Percentiles rank a stretch among this genome's conserved stretches.
Conservation (phyloP, 225 moss, liverwort and hornwort genomes). For the Asterella californica region DNA sequence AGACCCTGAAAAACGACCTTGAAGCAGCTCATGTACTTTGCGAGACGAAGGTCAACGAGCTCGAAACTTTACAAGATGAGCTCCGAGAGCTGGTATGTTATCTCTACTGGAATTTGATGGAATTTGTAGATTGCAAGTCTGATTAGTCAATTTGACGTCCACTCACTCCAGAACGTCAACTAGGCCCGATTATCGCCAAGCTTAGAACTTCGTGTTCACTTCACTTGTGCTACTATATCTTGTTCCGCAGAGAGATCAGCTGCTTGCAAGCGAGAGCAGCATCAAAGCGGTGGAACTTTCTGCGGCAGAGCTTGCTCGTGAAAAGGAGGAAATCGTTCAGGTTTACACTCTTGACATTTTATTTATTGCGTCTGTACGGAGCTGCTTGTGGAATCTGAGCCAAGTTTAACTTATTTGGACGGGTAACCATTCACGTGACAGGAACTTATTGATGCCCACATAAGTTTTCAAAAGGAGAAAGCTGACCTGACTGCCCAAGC, state of each 20-base stretch:
- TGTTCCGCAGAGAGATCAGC: slow-evolving; percentile 41
- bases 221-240: background rate
- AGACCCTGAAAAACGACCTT: slow-evolving; percentile 42
- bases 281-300: slow-evolving; percentile 21
- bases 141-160: background rate
- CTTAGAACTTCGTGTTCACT: background rate
- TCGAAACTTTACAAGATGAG: slow-evolving; percentile 55
- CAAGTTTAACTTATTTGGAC: background rate
- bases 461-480: slow-evolving; percentile 69
- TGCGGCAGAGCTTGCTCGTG: slow-evolving; percentile 39
- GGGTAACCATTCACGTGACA: slow-evolving; percentile 27
- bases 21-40: slow-evolving; percentile 48
- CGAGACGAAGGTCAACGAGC: slow-evolving; percentile 32
- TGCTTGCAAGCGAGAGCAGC: slow-evolving; percentile 22
- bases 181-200: background rate
- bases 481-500: slow-evolving; percentile 48
- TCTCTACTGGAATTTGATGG: background rate
- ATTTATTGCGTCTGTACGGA: background rate
- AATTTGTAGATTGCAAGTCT: background rate
- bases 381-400: too few relatives aligned
- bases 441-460: slow-evolving; percentile 81
- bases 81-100: slow-evolving; percentile 43
- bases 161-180: background rate
- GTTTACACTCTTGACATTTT: slow-evolving; percentile 34
- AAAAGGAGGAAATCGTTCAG: slow-evolving; percentile 75